Evolutionary conservation across 805 yeast genomes (phyloP), one percentile per base, ranked within the genome.

Genomic region (Saccharomycopsis guyanensis): DNA sequence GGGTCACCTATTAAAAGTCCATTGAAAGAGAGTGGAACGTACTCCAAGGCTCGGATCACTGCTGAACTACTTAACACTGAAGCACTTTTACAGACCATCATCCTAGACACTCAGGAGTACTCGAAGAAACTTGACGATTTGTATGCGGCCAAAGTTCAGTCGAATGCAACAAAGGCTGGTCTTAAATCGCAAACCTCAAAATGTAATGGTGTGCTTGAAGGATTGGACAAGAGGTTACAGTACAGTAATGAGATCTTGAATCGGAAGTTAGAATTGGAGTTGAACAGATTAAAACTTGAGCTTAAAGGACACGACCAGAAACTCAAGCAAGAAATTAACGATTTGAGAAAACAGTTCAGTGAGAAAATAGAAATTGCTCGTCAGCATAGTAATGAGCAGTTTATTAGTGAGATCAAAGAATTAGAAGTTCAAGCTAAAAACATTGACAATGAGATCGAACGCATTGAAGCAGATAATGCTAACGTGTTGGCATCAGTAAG

Each of bases 121-220:
- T 24, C 41, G 13, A 13, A 4, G 13, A 27, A 36, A 38, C 22
- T 48, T n/a, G 46, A 48, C 13, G n/a, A 29, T 3, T 32, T 48
- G 10, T 48, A 41, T 33, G 31, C 34, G 12, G 42, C 38, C 8
- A 44, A 48, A 10, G 19, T 41, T 10, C 35, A 27, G 13, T 25
- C 37, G 23, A 45, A 34, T 18, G 4, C 38, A 13, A 15, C 37
- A 6, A 47, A 31, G 22, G 34, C 40, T 8, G n/a, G 25, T 7
- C 31, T 45, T 3, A 40, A 19, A 19, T 13, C 13, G 12, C 25
- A 32, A n/a, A 20, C 38, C 4, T 12, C 20, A 10, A 24, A 46
- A 22, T 20, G 43, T 25, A 24, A 45, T 27, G 10, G 12, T 5
- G 22, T 24, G 15, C 7, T 10, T 12, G 22, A 23, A 12, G 24